Conservation (phyloP, 2,329 filamentous ascomycete genomes). For the Calonectria pseudoreteaudii region DNA sequence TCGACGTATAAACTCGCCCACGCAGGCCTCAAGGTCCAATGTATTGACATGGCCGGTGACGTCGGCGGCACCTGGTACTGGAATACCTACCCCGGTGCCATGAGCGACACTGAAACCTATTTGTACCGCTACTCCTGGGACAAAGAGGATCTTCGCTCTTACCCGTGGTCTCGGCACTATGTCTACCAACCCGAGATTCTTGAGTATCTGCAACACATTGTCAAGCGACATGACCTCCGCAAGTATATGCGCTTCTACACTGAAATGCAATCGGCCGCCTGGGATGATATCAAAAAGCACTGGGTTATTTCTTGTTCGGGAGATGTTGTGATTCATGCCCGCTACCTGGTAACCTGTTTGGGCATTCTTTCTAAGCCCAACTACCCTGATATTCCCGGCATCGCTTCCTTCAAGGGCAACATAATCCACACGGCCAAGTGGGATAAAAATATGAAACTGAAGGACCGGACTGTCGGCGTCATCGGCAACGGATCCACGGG, state of each 20-base stretch:
- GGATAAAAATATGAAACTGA: slow-evolving; percentile 22
- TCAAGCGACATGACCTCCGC: slow-evolving; percentile 37
- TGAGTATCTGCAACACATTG: slow-evolving; percentile 24
- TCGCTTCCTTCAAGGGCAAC: slow-evolving; percentile 45
- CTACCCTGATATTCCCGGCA: slow-evolving; percentile 6
- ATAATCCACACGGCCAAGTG: slow-evolving; percentile 54
- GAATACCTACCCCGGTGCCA: slow-evolving; percentile 28
- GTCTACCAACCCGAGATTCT: slow-evolving; percentile 29
- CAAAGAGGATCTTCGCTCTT: slow-evolving; percentile 19
- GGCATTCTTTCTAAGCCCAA: slow-evolving; percentile 10
- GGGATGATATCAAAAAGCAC: slow-evolving; percentile 39
- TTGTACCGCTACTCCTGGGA: slow-evolving; percentile 31
- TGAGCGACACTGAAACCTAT: slow-evolving; percentile 27
- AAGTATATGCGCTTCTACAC: slow-evolving; percentile 55
- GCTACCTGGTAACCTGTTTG: slow-evolving; percentile 5
- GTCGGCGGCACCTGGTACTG: slow-evolving; percentile 29
- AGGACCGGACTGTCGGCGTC: slow-evolving; percentile 14
- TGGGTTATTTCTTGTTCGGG: slow-evolving; percentile 47
- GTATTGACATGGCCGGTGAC: slow-evolving; percentile 22
- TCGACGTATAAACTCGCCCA: slow-evolving; percentile 3
- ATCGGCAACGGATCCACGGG: slow-evolving; percentile 27
- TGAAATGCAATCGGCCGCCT: slow-evolving; percentile 46
- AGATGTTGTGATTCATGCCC: not conserved
- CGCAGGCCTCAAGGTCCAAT: slow-evolving; percentile 5
- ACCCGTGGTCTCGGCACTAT: slow-evolving; percentile 25